Evolutionary conservation across 257 asterid genomes (phyloP).

Genomic region (Solanum bulbocastanum): DNA sequence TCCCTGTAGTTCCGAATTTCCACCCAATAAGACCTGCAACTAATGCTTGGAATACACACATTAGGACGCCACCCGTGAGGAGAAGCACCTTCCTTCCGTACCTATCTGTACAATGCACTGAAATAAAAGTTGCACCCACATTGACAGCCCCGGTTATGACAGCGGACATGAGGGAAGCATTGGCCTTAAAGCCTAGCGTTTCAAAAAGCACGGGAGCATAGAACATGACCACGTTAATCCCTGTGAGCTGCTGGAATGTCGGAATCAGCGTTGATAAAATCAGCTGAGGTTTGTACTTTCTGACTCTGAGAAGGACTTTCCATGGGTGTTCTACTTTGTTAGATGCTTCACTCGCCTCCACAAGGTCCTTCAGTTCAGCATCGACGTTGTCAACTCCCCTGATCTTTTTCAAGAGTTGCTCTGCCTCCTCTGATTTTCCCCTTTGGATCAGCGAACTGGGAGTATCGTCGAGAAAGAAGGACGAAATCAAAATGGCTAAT

Average conservation of each 20-base stretch:
- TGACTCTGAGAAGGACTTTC: background rate
- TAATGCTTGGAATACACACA: slow-evolving; percentile 13
- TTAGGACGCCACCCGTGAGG: slow-evolving; percentile 17
- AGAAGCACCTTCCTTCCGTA: slow-evolving; percentile 3
- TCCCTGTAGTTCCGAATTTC: slow-evolving; percentile 8
- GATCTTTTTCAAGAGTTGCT: background rate
- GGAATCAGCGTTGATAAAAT: slow-evolving; percentile 7
- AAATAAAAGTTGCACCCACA: slow-evolving; percentile 2
- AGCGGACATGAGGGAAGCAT: slow-evolving; percentile 6
- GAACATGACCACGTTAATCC: slow-evolving; percentile 18
- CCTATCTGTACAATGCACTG: background rate
- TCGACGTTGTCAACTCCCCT: background rate
- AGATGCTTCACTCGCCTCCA: background rate
- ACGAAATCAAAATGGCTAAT: background rate
- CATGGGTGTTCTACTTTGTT: background rate
- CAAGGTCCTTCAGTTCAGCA: background rate
- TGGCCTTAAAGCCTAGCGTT: slow-evolving; percentile 3
- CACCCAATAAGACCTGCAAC: slow-evolving; percentile 7
- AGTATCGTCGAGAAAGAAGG: background rate
- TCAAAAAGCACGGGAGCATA: slow-evolving; percentile 14
- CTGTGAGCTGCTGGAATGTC: slow-evolving; percentile 9
- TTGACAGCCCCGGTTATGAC: slow-evolving; percentile 7
- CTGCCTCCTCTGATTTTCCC: background rate
- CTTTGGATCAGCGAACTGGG: background rate
- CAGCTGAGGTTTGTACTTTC: slow-evolving; percentile 9